Base-by-base conservation (phyloP, 2,329 filamentous ascomycete species). In the Cyphellophora attinorum region DNA sequence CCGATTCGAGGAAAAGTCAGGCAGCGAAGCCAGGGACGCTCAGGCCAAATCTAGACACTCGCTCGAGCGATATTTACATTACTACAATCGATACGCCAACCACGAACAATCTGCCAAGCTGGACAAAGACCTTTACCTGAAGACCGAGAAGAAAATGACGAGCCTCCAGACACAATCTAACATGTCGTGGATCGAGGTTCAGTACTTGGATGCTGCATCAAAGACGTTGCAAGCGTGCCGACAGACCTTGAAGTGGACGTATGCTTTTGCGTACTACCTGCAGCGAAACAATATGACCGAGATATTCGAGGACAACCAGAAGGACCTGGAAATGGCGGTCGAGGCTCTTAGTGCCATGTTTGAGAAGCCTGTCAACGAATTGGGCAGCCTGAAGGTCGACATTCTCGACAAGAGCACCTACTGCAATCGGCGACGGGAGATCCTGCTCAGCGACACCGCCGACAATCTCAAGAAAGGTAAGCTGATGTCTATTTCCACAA, bases 121-220 rank as follows among this genome's bases (percentile, higher is more conserved):
- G 12, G 91, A 98, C 60, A 95, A 88, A 63, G 91, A 98, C 58
- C 82, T 96, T 34, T 94, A 86, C 48, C 70, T 82, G 32, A 95
- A 95, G 71, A 96, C 91, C 0, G 89, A 98, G 61, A 93, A 89
- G 72, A 98, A 98, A 70, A 98, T 98, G 91, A 83, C 89, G 18
- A 83, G 91, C 57, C 71, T 98, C 28, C 91, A 98, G 60, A 86
- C 83, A 25, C 79, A 85, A 17, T 95, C 89, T 0, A 86, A 85
- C 44, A 86, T 98, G 76, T 95, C 88, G 0, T 98, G 91, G 91
- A 98, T 98, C 40, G 91, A 98, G 57, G 91, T 98, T 5, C 91
- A 98, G 55, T 98, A 96, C 56, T 74, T 98, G 14, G 85, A 94
- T 52, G 81, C 84, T 2, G 91, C 91, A 0, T 94, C 88, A 0